Evolutionary conservation across 495 filamentous ascomycete genomes (phyloP).

Genomic region (Penicillium roqueforti): DNA sequence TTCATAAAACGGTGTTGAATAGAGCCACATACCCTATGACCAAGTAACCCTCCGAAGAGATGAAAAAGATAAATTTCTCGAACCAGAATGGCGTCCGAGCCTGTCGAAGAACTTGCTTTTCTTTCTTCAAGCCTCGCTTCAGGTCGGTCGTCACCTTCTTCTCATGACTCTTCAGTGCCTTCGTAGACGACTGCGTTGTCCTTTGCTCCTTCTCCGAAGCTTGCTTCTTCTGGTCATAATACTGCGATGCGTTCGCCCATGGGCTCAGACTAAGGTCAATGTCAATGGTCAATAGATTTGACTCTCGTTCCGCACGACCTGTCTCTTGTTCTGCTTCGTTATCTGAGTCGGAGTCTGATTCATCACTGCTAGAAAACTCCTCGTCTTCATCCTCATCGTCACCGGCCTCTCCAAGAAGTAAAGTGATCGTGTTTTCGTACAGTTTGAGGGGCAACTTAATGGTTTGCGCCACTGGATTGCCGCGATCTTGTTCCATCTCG

Average conservation of each 20-base stretch:
- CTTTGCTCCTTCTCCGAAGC: constrained; percentile 83
- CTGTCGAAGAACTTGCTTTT: constrained; percentile 82
- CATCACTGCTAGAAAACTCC: constrained; percentile 52
- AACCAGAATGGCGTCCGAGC: constrained; percentile 86
- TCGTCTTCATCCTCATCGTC: constrained; percentile 55
- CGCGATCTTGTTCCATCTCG: constrained; percentile 72
- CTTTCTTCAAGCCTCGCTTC: constrained; percentile 81
- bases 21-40: constrained; percentile 55
- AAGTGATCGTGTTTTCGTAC: constrained; percentile 79
- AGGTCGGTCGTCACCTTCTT: constrained; percentile 82
- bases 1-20: neutral
- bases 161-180: constrained; percentile 83
- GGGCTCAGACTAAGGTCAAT: constrained; percentile 76
- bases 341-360: constrained; percentile 61
- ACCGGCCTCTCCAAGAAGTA: constrained; percentile 68
- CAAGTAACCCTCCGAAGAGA: constrained; percentile 93
- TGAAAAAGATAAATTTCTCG: constrained; percentile 92
- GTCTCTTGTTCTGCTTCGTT: constrained; percentile 40
- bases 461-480: constrained; percentile 80
- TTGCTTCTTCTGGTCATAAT: constrained; percentile 81
- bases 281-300: constrained; percentile 60
- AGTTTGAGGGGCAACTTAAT: constrained; percentile 88
- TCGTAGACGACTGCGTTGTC: constrained; percentile 74
- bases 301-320: constrained; percentile 27
- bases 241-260: constrained; percentile 85